Base-by-base conservation (phyloP, 768 basidiomycete genomes). In the Megacollybia marginata region DNA sequence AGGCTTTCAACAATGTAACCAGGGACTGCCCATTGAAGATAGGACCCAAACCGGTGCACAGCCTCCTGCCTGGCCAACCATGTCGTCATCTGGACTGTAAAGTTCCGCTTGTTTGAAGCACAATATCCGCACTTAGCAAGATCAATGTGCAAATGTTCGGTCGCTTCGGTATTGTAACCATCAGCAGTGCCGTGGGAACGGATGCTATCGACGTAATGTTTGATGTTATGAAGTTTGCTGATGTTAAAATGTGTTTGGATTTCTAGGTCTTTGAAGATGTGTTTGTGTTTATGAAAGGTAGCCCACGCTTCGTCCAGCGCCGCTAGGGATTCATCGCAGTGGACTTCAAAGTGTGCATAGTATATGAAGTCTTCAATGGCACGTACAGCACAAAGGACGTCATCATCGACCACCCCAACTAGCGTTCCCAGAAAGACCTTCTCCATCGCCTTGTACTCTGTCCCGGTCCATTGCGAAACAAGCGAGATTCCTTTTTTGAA, bases 381-480 rank as follows among this genome's bases (percentile, higher is more conserved):
- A 12, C 35, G 54, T 11, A 48, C 53, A 4, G 47, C 57, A 7
- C 28, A 28, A 1, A 57, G 11, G 15, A 57, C 54, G 15, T 40
- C 18, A 15, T 15, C 18, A 18, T 34, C 34, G 35, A 15, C 44
- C 28, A 28, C 10, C 20, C 51, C 49, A 16, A 13, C 46, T 18
- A 66, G 45, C 18, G 58, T 44, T 2, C 50, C 51, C 12, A 57
- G 11, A 40, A 66, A 59, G 10, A 58, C 49, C 23, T 54, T 52
- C 50, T 66, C 52, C 52, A 65, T 58, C 33, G 13, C 55, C 48
- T 65, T 63, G 52, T 65, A 60, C 53, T 71, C 64, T 1, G 54
- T 62, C 2, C 68, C 70, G 0, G 66, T 69, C 65, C 65, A 67
- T 52, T 69, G 66, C 33, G 60, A 59, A 1, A 71, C 52, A 0